Base-by-base conservation (phyloP, 202 grass and related monocot species). In the Carex sylvatica region DNA sequence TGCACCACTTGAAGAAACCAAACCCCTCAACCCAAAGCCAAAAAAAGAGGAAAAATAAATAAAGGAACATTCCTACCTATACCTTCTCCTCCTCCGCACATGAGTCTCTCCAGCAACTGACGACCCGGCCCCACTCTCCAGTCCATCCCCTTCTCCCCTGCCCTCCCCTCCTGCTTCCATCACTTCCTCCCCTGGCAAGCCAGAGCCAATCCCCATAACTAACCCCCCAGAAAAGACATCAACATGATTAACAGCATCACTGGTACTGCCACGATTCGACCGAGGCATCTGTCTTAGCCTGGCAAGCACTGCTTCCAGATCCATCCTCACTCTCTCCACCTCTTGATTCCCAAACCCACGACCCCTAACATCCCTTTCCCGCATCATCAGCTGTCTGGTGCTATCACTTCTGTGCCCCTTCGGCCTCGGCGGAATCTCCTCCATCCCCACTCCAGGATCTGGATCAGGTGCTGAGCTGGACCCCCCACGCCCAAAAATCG, bases 401-500 rank as follows among this genome's bases (percentile, higher is more conserved):
- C 87, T 88, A 61, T 99, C 91, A 1, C 4, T 88, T 84, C 96
- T 95, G 24, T 69, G 81, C 54, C 91, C 92, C 6, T 11, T 36
- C 0, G 93, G 96, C 65, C 93, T 94, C 22, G 93, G 93, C 9
- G 96, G 96, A 59, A 93, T 86, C 24, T 90, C 81, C 72, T 77
- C 75, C 64, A 6, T 51, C 16, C 66, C 76, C 60, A 31, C 20
- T 53, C 71, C 61, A 11, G 70, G 61, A 65, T 74, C 83, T 54
- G 61, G 42, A 55, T 33, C 14, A 30, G n/a, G 58, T 59, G 22
- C 78, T 47, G 65, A 19, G 40, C 76, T 88, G 79, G 79, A 53
- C 3, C 79, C 80, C 5, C 92, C 92, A 79, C 93, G 90, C 56
- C 96, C 96, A 85, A 93, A 99, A 66, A 99, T 99, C 0, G 93